A percentile compares a stretch with the other conserved stretches of the same genome.
Evolutionary conservation across 805 yeast species (phyloP).

Genomic region (Pichia membranifaciens): DNA sequence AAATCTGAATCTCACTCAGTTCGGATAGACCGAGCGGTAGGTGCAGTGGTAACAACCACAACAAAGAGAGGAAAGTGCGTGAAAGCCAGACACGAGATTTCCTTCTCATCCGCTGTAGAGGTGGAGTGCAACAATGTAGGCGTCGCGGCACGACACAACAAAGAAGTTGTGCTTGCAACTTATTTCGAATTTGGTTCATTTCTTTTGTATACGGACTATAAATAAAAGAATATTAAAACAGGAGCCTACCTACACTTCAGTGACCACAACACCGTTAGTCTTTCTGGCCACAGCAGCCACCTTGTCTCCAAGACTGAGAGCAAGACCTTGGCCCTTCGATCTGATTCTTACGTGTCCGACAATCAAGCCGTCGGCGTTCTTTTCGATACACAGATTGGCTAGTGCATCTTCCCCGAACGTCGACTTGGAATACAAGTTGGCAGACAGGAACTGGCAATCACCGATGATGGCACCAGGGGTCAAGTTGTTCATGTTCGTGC

Average conservation of each 20-base stretch:
- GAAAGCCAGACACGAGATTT: too few species aligned
- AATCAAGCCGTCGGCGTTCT: constrained; percentile 64
- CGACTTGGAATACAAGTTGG: constrained; percentile 86
- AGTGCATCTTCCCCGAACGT: constrained; percentile 97
- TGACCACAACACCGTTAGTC: constrained; percentile 33
- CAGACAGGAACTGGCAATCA: constrained; percentile 87
- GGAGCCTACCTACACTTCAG: constrained; percentile 23
- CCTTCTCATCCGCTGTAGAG: too few species aligned
- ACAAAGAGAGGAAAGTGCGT: too few species aligned
- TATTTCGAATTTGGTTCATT: too few species aligned
- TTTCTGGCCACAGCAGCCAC: constrained; percentile 77
- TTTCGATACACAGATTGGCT: constrained; percentile 92
- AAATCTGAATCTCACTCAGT: too few species aligned
- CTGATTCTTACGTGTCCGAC: constrained; percentile 95
- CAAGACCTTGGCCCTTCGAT: constrained; percentile 96
- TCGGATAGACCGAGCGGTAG: too few species aligned
- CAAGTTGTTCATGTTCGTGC: constrained; percentile 90
- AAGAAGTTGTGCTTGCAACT: neutral
- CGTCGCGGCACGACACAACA: neutral
- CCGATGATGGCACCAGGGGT: constrained; percentile 91
- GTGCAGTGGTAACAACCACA: too few species aligned
- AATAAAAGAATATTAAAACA: neutral
- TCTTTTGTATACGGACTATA: too few species aligned
- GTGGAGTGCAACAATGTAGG: too few species aligned
- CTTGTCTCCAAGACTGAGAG: constrained; percentile 88